These are phyloP conservation scores for Asclepias syriaca DNA, from an alignment of 257 asterid genomes.

Conservation along the genomic window DNA sequence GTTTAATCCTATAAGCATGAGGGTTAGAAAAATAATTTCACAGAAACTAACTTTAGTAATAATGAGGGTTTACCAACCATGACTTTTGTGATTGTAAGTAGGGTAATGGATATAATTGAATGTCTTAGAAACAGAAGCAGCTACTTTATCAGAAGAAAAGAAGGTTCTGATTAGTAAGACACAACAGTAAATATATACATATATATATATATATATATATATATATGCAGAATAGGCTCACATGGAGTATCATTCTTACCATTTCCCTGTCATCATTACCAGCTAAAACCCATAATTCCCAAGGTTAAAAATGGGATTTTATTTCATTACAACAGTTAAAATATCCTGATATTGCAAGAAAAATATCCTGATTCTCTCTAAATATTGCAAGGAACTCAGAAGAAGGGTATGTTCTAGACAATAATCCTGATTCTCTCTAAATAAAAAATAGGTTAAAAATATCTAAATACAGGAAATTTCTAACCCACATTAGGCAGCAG, in stretches of 20 bases:
- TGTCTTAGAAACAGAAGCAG: conserved; percentile 2
- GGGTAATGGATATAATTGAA: neutral
- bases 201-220: too few relatives aligned
- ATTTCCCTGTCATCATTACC: neutral
- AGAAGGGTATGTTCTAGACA: too few relatives aligned
- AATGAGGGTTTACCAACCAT: conserved; percentile 1
- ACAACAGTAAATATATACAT: too few relatives aligned
- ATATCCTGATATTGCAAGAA: too few relatives aligned
- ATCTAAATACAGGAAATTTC: neutral
- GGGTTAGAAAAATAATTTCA: too few relatives aligned
- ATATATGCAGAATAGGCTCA: neutral
- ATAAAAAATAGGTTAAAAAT: neutral
- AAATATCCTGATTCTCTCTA: too few relatives aligned
- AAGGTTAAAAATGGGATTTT: neutral
- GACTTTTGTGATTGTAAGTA: neutral
- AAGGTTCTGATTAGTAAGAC: neutral
- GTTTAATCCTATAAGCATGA: too few relatives aligned
- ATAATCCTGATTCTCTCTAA: neutral
- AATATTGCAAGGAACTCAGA: neutral
- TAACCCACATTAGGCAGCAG: conserved; percentile 12
- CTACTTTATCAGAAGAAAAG: neutral
- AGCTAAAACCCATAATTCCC: neutral
- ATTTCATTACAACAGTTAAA: too few relatives aligned
- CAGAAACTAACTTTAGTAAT: neutral
- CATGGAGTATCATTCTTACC: conserved; percentile 1